A percentile compares a stretch with the other conserved stretches of the same genome.
These are phyloP conservation scores for Allomyces macrogynus DNA, from an alignment of 192 early-diverging fungal genomes.

Conservation along the genomic window DNA sequence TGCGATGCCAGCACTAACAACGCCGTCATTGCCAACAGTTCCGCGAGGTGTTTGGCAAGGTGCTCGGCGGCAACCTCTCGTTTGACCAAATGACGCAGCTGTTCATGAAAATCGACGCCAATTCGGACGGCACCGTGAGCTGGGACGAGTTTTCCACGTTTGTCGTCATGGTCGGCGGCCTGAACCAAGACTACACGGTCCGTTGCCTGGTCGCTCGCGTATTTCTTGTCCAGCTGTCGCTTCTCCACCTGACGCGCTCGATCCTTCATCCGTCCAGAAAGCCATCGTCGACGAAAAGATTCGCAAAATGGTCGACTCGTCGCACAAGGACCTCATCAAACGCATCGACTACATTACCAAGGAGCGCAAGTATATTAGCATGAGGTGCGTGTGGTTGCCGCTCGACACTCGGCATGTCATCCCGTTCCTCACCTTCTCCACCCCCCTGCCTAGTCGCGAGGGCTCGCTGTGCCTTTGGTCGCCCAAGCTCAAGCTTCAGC, in stretches of 20 bases:
- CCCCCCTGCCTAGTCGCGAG: slow-evolving; percentile 14
- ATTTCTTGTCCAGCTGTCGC: too few species aligned
- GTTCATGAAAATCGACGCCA: slow-evolving; percentile 53
- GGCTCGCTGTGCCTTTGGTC: slow-evolving; percentile 33
- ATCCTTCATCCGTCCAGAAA: neutral
- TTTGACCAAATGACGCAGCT: slow-evolving; percentile 44
- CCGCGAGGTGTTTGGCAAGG: slow-evolving; percentile 38
- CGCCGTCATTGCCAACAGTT: slow-evolving; percentile 16
- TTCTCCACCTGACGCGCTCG: too few species aligned
- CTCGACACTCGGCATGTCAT: too few species aligned
- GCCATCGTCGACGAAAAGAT: slow-evolving; percentile 30
- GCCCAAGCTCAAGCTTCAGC: slow-evolving; percentile 28
- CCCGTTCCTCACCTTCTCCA: too few species aligned
- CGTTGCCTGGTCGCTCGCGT: too few species aligned
- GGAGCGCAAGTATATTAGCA: slow-evolving; percentile 36
- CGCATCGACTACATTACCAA: slow-evolving; percentile 31
- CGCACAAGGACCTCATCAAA: slow-evolving; percentile 38
- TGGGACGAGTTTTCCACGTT: slow-evolving; percentile 49
- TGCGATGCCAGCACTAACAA: neutral
- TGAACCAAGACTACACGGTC: slow-evolving; percentile 17
- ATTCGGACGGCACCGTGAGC: slow-evolving; percentile 37
- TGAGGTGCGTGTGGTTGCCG: slow-evolving; percentile 17
- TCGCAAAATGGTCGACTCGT: slow-evolving; percentile 18
- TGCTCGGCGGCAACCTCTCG: slow-evolving; percentile 30
- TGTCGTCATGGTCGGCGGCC: slow-evolving; percentile 30